Evolutionary conservation across 345 rosid genomes (phyloP).

Genomic region (Brassica cretica): DNA sequence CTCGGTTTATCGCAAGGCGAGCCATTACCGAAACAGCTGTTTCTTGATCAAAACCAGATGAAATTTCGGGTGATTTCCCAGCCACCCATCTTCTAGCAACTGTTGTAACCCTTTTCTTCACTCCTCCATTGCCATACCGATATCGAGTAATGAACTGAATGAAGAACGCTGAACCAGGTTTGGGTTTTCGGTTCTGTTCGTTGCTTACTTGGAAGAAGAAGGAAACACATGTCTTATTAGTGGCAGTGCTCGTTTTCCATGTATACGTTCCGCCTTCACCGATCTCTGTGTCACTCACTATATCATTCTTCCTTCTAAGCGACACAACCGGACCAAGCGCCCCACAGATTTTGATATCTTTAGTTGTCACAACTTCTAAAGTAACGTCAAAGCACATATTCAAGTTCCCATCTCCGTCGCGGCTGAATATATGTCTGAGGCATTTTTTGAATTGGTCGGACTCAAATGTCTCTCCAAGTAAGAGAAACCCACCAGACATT

Average conservation of each 20-base stretch:
- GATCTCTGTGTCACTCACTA: constrained; percentile 66
- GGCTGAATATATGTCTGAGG: constrained; percentile 68
- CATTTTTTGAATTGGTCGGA: constrained; percentile 78
- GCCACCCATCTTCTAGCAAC: constrained; percentile 93
- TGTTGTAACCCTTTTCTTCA: constrained; percentile 80
- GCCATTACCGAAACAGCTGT: constrained; percentile 95
- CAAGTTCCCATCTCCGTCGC: constrained; percentile 62
- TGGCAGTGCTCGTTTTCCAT: constrained; percentile 80
- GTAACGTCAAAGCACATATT: constrained; percentile 89
- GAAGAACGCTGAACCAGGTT: constrained; percentile 84
- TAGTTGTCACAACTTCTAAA: constrained; percentile 80
- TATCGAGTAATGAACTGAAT: constrained; percentile 84
- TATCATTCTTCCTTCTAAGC: constrained; percentile 54
- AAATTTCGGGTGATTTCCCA: constrained; percentile 72
- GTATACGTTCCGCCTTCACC: constrained; percentile 82
- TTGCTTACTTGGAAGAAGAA: constrained; percentile 77
- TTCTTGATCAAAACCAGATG: constrained; percentile 94
- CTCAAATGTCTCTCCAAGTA: constrained; percentile 83
- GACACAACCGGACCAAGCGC: constrained; percentile 97
- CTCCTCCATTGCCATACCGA: constrained; percentile 64
- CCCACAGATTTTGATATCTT: constrained; percentile 75
- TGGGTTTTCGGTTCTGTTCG: constrained; percentile 55
- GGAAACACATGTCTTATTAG: constrained; percentile 76
- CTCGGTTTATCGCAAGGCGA: constrained; percentile 79
- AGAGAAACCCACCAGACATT: constrained; percentile 85